Evolutionary conservation across 805 yeast genomes (phyloP), one percentile per base, ranked within the genome.

Genomic region (Kluyveromyces aestuarii): DNA sequence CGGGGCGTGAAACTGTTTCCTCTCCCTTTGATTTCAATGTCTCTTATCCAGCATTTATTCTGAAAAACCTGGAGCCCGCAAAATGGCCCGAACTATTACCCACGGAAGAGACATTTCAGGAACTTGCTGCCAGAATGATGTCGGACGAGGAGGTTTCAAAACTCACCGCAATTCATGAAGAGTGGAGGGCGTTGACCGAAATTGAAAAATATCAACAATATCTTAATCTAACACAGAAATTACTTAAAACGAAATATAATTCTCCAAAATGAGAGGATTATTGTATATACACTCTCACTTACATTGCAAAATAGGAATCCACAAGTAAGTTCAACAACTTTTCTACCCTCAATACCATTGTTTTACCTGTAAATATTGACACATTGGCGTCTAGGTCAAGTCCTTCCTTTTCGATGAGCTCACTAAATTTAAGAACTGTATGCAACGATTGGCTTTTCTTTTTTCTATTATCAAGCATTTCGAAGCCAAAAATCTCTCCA

Each of bases 401-500:
- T 11, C 17, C 39, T 25, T 47, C 33, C 21, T 35, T 37, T 19
- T 37, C 44, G n/a, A 40, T 14, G 40, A 27, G 16, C 25, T 40
- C 44, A 40, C 42, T 37, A 33, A 37, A 42, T 48, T 48, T 51
- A 57, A 39, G 27, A 17, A 43, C 39, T 8, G 38, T n/a, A 17
- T 43, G 45, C 16, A 36, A 16, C 16, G 46, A 59, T 30, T 51
- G 59, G n/a, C 55, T 60, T 2, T 56, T 49, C 6, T 61, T 59
- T 42, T 62, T 63, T 37, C 67, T 59, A 40, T 54, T 61, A 46
- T 70, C 74, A 33, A 67, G 60, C n/a, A 82, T 76, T 18, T 79
- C 84, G 27, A 82, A 77, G 37, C 79, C 80, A 41, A 81, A 84
- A n/a, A 81, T 74, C 2, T 81, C 70, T 8, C 88, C 90, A 61